Evolutionary conservation across 1,139 yeast genomes (phyloP).

Genomic region (Yamadazyma oceani): DNA sequence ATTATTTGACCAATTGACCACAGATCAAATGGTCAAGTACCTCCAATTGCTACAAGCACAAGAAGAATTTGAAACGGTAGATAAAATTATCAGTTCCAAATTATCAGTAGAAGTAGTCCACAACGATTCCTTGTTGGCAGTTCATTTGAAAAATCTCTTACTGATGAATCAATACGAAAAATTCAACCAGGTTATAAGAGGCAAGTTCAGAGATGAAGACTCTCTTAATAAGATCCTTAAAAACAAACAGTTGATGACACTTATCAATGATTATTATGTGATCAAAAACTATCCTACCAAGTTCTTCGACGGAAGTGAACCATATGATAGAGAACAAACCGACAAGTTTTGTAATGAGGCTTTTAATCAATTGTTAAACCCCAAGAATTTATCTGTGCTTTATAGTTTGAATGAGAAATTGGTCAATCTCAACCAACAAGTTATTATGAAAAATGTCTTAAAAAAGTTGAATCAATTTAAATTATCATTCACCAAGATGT

Average conservation of each 20-base stretch:
- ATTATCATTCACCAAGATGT: constrained; percentile 13
- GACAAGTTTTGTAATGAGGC: constrained; percentile 7
- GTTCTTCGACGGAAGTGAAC: constrained; percentile 1
- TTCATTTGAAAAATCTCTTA: constrained; percentile 12
- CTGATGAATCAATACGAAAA: constrained; percentile 17
- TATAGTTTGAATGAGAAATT: constrained; percentile 7
- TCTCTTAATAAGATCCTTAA: constrained; percentile 12
- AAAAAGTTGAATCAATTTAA: constrained; percentile 8
- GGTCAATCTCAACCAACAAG: constrained; percentile 14
- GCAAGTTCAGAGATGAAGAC: constrained; percentile 5
- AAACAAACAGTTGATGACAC: constrained; percentile 7
- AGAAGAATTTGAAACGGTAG: constrained; percentile 7
- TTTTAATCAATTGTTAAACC: constrained; percentile 10
- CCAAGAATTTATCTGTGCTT: constrained; percentile 6
- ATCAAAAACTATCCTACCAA: constrained; percentile 2
- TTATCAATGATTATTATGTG: constrained; percentile 11
- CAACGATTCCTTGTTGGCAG: constrained; percentile 1
- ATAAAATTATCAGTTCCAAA: constrained; percentile 4
- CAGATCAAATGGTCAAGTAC: constrained; percentile 7
- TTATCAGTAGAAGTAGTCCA: constrained; percentile 1
- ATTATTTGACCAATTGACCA: constrained; percentile 4
- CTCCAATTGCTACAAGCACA: constrained; percentile 9
- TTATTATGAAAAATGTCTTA: constrained; percentile 10
- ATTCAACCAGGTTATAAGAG: constrained; percentile 11
- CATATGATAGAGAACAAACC: constrained; percentile 1